Base-by-base conservation (phyloP, 352 stramenopile species). In the Stephanocyclus meneghinianus region DNA sequence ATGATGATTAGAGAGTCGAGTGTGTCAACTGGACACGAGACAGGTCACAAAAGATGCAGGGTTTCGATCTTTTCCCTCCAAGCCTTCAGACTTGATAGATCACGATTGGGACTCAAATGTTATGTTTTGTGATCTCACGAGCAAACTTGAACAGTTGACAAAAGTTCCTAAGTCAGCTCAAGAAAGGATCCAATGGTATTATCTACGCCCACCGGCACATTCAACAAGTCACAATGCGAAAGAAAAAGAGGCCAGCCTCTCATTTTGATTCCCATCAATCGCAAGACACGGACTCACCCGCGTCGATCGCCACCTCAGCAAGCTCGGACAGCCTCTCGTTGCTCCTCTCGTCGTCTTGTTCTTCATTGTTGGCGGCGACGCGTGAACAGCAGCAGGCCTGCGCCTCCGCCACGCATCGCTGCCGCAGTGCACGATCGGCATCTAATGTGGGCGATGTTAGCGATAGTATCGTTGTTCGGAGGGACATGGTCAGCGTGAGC, bases 391-490 rank as follows among this genome's bases (percentile, higher is more conserved):
- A 40, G 7, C 35, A 40, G 2, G 35, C 29, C 53, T 42, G 11
- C 1, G 53, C 53, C 18, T 62, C 53, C 40, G 53, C 26, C n/a
- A 62, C 9, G 29, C 53, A 44, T 44, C 53, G 53, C n/a, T 44
- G 53, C 40, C 53, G 53, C n/a, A 44, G 6, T 2, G 53, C 10
- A 18, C 53, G 53, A 9, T 62, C 29, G 29, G 5, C 10, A 18
- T 62, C 53, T 62, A 62, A 18, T 40, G 53, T 18, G 8, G 53
- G 53, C 11, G 53, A 62, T 11, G 26, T 62, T 62, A 62, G 53
- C 21, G 53, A 13, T 40, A 44, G 53, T 26, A 62, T 26, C 16
- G 11, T 40, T 3, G 21, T 16, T 18, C 21, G 53, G 21, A 62
- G 53, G 53, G 53, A 62, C 50, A 32, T 32, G 10, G 18, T 62